Evolutionary conservation across 257 asterid genomes (phyloP).

Genomic region (Avicennia marina): DNA sequence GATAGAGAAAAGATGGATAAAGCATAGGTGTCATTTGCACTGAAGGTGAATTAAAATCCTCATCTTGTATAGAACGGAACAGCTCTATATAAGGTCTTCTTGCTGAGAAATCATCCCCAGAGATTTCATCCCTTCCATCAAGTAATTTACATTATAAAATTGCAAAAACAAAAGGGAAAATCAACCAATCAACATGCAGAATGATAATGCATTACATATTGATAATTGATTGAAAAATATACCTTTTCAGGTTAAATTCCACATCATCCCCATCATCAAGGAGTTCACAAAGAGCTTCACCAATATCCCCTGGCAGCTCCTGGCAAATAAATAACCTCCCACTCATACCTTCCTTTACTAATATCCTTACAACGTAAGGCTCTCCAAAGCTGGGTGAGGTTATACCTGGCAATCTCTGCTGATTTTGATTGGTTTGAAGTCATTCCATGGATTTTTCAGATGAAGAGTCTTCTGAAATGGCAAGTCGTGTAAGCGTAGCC

Average conservation of each 20-base stretch:
- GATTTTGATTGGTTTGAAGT: slow-evolving; percentile 87
- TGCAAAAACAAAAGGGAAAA: slow-evolving; percentile 5
- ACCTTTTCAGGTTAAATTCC: slow-evolving; percentile 50
- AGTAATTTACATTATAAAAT: slow-evolving; percentile 8
- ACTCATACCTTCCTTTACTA: slow-evolving; percentile 19
- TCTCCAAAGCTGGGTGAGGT: slow-evolving; percentile 21
- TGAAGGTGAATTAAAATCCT: slow-evolving; percentile 36
- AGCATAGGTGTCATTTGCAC: slow-evolving; percentile 40
- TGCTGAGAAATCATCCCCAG: slow-evolving; percentile 37
- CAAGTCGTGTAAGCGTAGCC: slow-evolving; percentile 72
- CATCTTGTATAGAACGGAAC: slow-evolving; percentile 35
- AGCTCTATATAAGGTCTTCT: slow-evolving; percentile 47
- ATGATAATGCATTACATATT: slow-evolving; percentile 10
- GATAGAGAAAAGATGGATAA: slow-evolving; percentile 60
- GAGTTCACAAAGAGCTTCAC: slow-evolving; percentile 92
- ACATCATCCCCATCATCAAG: slow-evolving; percentile 60
- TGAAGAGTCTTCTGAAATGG: slow-evolving; percentile 91
- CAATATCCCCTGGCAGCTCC: slow-evolving; percentile 91
- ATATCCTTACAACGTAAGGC: slow-evolving; percentile 13
- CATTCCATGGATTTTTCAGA: slow-evolving; percentile 88
- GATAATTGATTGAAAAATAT: slow-evolving; percentile 15
- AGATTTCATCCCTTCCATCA: slow-evolving; percentile 54
- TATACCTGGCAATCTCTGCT: slow-evolving; percentile 97
- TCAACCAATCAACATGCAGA: slow-evolving; percentile 8
- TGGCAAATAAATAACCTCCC: slow-evolving; percentile 34